Conservation (phyloP, 345 rosid species). For the Brassica rapa region DNA sequence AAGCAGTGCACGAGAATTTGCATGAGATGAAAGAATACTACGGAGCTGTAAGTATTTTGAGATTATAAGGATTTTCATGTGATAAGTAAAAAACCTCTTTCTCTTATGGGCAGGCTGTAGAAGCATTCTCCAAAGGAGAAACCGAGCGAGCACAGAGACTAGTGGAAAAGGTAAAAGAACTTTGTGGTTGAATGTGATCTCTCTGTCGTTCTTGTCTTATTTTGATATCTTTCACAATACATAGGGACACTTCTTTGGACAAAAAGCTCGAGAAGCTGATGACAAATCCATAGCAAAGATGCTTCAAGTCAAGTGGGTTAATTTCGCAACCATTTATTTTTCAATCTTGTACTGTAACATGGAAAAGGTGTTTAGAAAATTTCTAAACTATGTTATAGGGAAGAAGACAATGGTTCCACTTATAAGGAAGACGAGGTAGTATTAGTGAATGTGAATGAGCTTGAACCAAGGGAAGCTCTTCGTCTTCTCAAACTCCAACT, state of each 20-base stretch:
- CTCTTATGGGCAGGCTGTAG: constrained; percentile 55
- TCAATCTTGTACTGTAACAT: constrained; percentile 8
- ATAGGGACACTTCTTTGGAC: constrained; percentile 57
- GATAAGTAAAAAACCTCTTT: constrained; percentile 18
- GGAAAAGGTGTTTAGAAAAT: constrained; percentile 12
- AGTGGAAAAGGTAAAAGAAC: constrained; percentile 42
- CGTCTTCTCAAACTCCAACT: constrained; percentile 54
- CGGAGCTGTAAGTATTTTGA: constrained; percentile 54
- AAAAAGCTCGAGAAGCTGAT: constrained; percentile 61
- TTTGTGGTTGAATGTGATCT: constrained; percentile 8
- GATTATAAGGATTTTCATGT: too few relatives aligned
- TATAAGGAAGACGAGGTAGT: constrained; percentile 49
- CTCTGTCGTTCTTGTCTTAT: background rate
- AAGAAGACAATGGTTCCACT: constrained; percentile 13
- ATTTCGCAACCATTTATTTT: constrained; percentile 7
- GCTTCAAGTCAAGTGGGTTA: constrained; percentile 50
- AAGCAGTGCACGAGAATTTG: constrained; percentile 61
- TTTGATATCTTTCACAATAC: constrained; percentile 20
- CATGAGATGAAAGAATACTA: constrained; percentile 60
- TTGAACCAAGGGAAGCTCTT: constrained; percentile 54
- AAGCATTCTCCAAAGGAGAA: constrained; percentile 56
- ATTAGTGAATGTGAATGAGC: constrained; percentile 47
- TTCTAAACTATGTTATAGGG: constrained; percentile 33
- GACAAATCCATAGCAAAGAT: constrained; percentile 58
- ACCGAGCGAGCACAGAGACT: constrained; percentile 54